These are phyloP conservation scores for Alternaria conjuncta DNA, from an alignment of 2,329 filamentous ascomycete species.

Conservation along the genomic window DNA sequence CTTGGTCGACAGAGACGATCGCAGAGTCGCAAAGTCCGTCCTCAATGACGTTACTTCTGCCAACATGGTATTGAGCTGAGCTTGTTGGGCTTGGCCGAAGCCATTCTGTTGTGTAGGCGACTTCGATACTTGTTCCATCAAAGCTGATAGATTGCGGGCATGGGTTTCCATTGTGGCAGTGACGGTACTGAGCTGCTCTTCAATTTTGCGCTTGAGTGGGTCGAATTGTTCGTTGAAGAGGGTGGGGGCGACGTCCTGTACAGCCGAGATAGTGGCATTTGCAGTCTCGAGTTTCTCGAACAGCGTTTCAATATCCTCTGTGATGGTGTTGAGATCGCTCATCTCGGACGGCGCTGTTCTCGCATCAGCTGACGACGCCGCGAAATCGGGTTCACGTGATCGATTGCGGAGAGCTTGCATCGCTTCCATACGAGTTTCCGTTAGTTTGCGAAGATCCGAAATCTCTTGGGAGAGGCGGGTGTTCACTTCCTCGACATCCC, in stretches of 20 bases:
- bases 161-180: neutral
- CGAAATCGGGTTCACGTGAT: neutral
- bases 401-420: neutral
- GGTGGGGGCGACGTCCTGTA: slow-evolving; percentile 1
- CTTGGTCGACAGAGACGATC: neutral
- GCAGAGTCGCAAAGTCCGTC: neutral
- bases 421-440: neutral
- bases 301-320: neutral
- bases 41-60: neutral
- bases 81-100: neutral
- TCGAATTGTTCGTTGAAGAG: slow-evolving; percentile 15
- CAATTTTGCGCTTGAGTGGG: slow-evolving; percentile 8
- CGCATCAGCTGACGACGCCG: neutral
- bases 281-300: neutral
- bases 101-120: neutral
- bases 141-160: neutral
- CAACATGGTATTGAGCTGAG: neutral
- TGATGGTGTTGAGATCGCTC: neutral
- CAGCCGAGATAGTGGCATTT: neutral
- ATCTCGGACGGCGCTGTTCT: neutral
- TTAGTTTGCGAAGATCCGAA: neutral
- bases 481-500: neutral
- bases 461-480: neutral
- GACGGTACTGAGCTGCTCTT: neutral
- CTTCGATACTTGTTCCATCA: neutral